phyloP scores from a whole-genome alignment of 768 basidiomycete species.

The Lactarius sp. region DNA sequence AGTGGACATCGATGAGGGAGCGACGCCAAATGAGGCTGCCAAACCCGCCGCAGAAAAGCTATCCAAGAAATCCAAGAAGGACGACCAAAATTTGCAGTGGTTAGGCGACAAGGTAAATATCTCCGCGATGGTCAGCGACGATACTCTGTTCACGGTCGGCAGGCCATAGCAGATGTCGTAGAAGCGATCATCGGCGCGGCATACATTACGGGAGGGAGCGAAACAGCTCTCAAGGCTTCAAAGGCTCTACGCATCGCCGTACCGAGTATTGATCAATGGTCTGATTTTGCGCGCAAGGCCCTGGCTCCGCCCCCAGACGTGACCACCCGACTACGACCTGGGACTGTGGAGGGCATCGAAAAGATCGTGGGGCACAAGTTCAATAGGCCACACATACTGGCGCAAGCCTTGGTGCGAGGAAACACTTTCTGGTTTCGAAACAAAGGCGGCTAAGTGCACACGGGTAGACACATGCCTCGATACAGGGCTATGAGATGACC shows the following conservation, averaged over 20 bases:
- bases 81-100: constrained; percentile 46
- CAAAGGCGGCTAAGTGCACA: neutral
- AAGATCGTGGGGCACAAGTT: constrained; percentile 60
- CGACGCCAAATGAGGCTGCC: neutral
- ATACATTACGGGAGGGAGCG: constrained; percentile 67
- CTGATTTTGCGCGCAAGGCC: constrained; percentile 56
- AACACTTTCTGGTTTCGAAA: neutral
- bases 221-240: constrained; percentile 56
- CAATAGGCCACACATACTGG: constrained; percentile 55
- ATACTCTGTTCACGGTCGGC: neutral
- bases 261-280: constrained; percentile 61
- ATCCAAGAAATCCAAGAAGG: constrained; percentile 22
- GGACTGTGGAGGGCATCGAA: constrained; percentile 54
- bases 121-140: constrained; percentile 3
- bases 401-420: constrained; percentile 63
- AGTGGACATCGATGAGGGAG: neutral
- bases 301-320: constrained; percentile 41
- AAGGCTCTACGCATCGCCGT: constrained; percentile 64
- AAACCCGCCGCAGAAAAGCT: constrained; percentile 3
- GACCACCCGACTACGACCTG: constrained; percentile 42
- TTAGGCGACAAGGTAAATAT: constrained; percentile 72
- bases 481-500: constrained; percentile 48
- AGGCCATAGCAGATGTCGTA: constrained; percentile 80
- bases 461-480: constrained; percentile 61
- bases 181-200: constrained; percentile 85